A percentile compares a stretch with the other conserved stretches of the same genome.
Conservation (phyloP, 805 yeast species). For the Starmerella bombicola region DNA sequence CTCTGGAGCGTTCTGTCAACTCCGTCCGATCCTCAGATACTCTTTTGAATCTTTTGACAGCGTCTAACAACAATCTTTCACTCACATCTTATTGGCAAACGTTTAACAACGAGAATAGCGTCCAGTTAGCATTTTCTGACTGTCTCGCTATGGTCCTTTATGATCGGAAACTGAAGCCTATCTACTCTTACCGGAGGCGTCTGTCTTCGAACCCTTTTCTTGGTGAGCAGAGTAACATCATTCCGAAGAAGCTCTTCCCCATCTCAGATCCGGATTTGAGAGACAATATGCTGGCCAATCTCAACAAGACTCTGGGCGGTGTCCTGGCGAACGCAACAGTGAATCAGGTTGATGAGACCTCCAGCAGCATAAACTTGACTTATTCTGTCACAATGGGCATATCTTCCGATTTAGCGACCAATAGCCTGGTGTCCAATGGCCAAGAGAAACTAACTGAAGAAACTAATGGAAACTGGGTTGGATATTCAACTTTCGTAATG, state of each 20-base stretch:
- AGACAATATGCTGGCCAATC: background rate
- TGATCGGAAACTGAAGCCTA: conserved; percentile 3
- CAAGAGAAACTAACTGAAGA: no score
- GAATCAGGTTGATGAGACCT: background rate
- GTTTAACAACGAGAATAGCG: conserved; percentile 6
- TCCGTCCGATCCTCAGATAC: conserved; percentile 2
- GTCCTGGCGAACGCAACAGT: conserved; percentile 8
- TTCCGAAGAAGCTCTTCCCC: conserved; percentile 10
- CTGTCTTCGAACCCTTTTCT: background rate
- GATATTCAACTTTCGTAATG: conserved; percentile 6
- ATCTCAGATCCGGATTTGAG: background rate
- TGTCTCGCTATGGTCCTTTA: conserved; percentile 9
- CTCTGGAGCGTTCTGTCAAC: background rate
- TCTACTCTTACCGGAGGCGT: conserved; percentile 10
- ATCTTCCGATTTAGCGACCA: background rate
- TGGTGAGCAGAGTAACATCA: conserved; percentile 1
- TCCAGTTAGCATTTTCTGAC: conserved; percentile 5
- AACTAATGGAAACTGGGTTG: background rate
- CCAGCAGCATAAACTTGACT: background rate
- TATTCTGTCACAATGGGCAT: conserved; percentile 6
- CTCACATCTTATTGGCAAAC: background rate
- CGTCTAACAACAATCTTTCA: conserved; percentile 2
- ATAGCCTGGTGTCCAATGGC: background rate
- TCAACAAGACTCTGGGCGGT: conserved; percentile 1
- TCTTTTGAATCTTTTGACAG: conserved; percentile 2